phyloP scores from a whole-genome alignment of 73 alveolate species.

The Uronychia setigera region DNA sequence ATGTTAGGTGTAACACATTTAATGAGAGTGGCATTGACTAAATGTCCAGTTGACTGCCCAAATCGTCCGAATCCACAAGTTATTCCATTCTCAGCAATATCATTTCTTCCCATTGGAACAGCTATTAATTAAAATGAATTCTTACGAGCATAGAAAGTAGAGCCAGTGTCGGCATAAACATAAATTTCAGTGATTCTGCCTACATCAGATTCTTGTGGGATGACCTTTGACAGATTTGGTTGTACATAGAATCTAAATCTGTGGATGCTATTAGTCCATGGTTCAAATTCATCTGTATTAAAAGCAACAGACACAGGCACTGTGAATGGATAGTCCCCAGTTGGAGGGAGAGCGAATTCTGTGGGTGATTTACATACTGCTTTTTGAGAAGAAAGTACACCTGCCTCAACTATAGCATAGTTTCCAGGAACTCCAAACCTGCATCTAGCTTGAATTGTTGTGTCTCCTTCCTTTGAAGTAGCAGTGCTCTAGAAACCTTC shows the following conservation, averaged over 20 bases:
- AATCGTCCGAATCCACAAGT: conserved; percentile 89
- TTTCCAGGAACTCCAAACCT: conserved; percentile 94
- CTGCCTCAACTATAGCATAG: conserved; percentile 86
- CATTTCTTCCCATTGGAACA: conserved; percentile 61
- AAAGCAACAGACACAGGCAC: conserved; percentile 91
- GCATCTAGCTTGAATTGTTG: conserved; percentile 72
- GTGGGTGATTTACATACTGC: conserved; percentile 89
- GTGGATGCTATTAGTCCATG: conserved; percentile 88
- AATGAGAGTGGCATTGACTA: conserved; percentile 77
- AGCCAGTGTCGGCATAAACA: conserved; percentile 73
- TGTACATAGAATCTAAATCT: conserved; percentile 84
- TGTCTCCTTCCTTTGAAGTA: no score
- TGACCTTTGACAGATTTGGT: conserved; percentile 67
- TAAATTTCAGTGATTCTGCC: conserved; percentile 66
- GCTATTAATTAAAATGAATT: not conserved
- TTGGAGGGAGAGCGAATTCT: conserved; percentile 74
- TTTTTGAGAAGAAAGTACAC: conserved; percentile 68
- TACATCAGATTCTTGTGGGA: conserved; percentile 77
- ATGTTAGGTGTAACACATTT: conserved; percentile 88
- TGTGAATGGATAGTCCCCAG: conserved; percentile 82
- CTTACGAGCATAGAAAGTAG: conserved; percentile 73
- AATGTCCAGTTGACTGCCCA: conserved; percentile 86
- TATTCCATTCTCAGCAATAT: conserved; percentile 62
- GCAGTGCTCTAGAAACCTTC: conserved; percentile 72
- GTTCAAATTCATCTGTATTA: conserved; percentile 85